Base-by-base conservation (phyloP, 2,329 filamentous ascomycete genomes). In the Chalaropsis thielavioides region DNA sequence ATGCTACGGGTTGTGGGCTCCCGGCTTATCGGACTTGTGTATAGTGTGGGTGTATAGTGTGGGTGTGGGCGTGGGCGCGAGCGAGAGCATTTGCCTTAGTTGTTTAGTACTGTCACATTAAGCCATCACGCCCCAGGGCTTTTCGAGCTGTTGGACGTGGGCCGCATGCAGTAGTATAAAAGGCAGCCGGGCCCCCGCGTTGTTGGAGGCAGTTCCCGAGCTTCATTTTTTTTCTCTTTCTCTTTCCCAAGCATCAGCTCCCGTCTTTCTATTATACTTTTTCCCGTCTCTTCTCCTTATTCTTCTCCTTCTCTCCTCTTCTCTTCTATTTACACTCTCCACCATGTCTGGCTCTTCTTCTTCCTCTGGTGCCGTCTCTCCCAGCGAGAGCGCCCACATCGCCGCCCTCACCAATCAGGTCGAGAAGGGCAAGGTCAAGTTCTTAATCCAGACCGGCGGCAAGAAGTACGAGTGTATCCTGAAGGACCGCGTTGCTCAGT, bases 401-500 rank as follows among this genome's bases (percentile, higher is more conserved):
- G 60, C 69, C 27, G 66, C 67, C 38, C 69, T 73, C 56, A 27
- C 69, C 63, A 40, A 51, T 67, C 67, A 75, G 35, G 74, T 77
- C 63, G 73, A 77, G 68, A 74, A 72, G 69, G 72, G 69, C 67
- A 76, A 73, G 66, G 74, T 80, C 73, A 74, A 74, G 71, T 80
- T 80, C 73, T 71, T 76, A 59, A 75, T 80, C 72, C 76, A 75
- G 72, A 73, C 78, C 49, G 77, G 77, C 67, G 72, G 66, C 59
- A 69, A 69, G 67, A 73, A 72, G 69, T 75, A 74, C 69, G 68
- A 72, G 60, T 79, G 77, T 71, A 70, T 80, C 4, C 19, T 67
- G 3, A 74, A 78, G 67, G 77, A 80, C 71, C 76, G 78, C 64
- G 66, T 70, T 68, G 64, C 71, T 13, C 78, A 79, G 78, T 80